Conservation (phyloP, 169 alveolate species). For the Cryptosporidium sp. region DNA sequence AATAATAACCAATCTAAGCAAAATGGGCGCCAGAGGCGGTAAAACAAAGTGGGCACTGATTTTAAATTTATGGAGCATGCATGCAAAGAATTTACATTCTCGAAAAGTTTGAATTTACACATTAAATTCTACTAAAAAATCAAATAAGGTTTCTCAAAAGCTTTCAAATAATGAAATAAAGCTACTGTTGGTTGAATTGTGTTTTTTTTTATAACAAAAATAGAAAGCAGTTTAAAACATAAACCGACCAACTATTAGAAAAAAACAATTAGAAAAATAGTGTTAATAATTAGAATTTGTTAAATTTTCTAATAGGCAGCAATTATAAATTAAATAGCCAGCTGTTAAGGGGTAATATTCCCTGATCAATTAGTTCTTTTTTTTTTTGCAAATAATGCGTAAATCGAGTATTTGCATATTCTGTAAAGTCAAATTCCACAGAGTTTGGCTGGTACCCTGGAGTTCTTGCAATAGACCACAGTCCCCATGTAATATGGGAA, state of each 20-base stretch:
- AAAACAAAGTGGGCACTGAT: conserved; percentile 45
- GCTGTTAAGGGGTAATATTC: conserved; percentile 24
- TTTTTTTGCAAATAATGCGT: conserved; percentile 42
- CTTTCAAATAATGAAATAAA: neutral
- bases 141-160: neutral
- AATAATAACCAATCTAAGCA: conserved; percentile 9
- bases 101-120: neutral
- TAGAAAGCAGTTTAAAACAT: neutral
- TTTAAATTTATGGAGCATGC: neutral
- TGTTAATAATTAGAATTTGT: neutral
- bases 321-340: neutral
- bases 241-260: neutral
- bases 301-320: neutral
- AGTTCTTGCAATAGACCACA: conserved; percentile 82
- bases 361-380: conserved; percentile 42
- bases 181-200: too few species aligned
- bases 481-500: conserved; percentile 83
- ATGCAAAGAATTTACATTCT: neutral
- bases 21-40: conserved; percentile 31
- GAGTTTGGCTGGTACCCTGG: conserved; percentile 76
- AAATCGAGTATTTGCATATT: conserved; percentile 69
- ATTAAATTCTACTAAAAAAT: neutral
- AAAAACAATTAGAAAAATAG: neutral
- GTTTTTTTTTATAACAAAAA: too few species aligned
- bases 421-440: conserved; percentile 77